phyloP scores from a whole-genome alignment of 2,329 filamentous ascomycete species.

The Calonectria montana region DNA sequence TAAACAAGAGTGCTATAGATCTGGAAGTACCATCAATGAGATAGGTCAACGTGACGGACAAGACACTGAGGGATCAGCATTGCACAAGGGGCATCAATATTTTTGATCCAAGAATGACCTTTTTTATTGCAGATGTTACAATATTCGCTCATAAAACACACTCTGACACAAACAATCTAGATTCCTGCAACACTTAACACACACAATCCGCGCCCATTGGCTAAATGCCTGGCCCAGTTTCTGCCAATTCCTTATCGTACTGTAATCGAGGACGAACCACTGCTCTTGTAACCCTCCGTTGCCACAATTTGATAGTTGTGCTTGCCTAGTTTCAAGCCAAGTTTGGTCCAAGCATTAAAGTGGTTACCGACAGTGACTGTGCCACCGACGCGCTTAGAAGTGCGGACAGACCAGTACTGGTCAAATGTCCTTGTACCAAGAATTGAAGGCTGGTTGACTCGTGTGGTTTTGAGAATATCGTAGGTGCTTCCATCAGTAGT shows the following conservation, averaged over 20 bases:
- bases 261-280: conserved; percentile 59
- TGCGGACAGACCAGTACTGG: conserved; percentile 65
- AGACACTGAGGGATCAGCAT: too few relatives aligned
- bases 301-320: conserved; percentile 67
- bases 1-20: too few relatives aligned
- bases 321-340: conserved; percentile 60
- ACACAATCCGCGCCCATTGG: not conserved
- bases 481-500: conserved; percentile 52
- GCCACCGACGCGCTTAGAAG: conserved; percentile 60
- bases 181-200: too few relatives aligned
- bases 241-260: conserved; percentile 39
- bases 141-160: not conserved
- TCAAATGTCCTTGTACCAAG: conserved; percentile 61
- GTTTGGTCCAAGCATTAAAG: conserved; percentile 63
- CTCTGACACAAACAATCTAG: too few relatives aligned
- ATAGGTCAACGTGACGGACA: too few relatives aligned
- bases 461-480: conserved; percentile 50
- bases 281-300: conserved; percentile 64
- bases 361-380: conserved; percentile 62
- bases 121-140: not conserved
- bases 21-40: too few relatives aligned
- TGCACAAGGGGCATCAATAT: too few relatives aligned
- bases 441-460: conserved; percentile 59
- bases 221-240: not conserved
- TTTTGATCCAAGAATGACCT: too few relatives aligned